Conservation (phyloP, 805 yeast genomes). For the Sugiyamaella qingdaonensis region DNA sequence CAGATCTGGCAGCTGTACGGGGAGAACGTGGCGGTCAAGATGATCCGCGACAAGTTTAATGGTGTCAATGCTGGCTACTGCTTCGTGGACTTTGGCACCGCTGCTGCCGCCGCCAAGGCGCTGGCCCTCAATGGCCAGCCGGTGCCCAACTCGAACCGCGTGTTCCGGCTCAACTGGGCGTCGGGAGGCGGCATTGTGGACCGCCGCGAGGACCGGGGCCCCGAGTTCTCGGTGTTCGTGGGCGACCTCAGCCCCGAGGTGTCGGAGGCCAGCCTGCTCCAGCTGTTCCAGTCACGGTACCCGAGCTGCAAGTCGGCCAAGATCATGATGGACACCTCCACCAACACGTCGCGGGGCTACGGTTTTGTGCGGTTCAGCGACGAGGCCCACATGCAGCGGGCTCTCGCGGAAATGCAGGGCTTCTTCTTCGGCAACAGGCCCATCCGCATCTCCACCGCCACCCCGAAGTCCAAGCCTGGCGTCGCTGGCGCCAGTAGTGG, state of each 20-base stretch:
- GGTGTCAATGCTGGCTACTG: slow-evolving; percentile 62
- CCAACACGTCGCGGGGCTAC: slow-evolving; percentile 75
- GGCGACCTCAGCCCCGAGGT: slow-evolving; percentile 79
- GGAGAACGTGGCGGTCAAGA: slow-evolving; percentile 59
- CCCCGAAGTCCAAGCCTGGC: slow-evolving; percentile 44
- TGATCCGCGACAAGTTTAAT: slow-evolving; percentile 62
- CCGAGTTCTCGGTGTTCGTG: slow-evolving; percentile 71
- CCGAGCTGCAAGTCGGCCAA: slow-evolving; percentile 74
- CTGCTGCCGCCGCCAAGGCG: slow-evolving; percentile 61
- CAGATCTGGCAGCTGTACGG: slow-evolving; percentile 70
- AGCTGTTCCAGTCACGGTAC: slow-evolving; percentile 62
- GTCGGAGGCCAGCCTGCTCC: slow-evolving; percentile 59
- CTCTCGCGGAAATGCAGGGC: slow-evolving; percentile 81
- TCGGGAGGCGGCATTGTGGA: slow-evolving; percentile 45
- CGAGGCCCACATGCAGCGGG: slow-evolving; percentile 64
- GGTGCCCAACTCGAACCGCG: slow-evolving; percentile 58
- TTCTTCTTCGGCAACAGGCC: slow-evolving; percentile 65
- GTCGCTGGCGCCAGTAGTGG: slow-evolving; percentile 4
- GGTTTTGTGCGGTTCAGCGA: slow-evolving; percentile 80
- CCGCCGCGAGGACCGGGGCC: slow-evolving; percentile 29
- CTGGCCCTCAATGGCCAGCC: slow-evolving; percentile 61
- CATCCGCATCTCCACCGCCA: slow-evolving; percentile 70
- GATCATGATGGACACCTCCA: slow-evolving; percentile 67
- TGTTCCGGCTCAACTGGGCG: slow-evolving; percentile 79
- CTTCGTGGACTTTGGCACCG: slow-evolving; percentile 67